These are phyloP conservation scores for Paramecium sonneborni DNA, from an alignment of 73 alveolate genomes.

Conservation along the genomic window DNA sequence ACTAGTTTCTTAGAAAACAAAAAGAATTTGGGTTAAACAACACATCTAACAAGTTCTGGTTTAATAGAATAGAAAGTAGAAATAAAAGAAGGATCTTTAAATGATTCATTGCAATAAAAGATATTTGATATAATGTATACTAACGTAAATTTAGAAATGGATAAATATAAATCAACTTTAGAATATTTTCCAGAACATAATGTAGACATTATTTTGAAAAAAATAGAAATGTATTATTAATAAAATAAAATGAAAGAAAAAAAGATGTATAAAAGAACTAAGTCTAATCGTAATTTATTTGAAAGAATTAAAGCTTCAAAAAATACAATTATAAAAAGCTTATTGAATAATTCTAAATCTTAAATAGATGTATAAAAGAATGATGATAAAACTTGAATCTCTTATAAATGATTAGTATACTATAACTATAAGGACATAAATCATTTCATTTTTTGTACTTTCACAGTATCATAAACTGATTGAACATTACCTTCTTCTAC, in stretches of 20 bases:
- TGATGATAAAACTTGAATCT: neutral
- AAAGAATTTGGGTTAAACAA: neutral
- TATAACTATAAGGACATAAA: neutral
- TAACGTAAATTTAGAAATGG: neutral
- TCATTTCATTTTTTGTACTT: neutral
- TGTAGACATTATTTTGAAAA: neutral
- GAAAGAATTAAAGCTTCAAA: slow-evolving; percentile 3
- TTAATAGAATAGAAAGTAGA: neutral
- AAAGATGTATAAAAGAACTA: neutral
- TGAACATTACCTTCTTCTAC: neutral
- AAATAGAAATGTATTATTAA: neutral
- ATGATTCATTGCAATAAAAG: neutral
- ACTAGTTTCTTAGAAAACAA: neutral
- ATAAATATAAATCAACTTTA: neutral
- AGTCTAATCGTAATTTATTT: neutral
- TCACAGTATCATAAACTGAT: neutral
- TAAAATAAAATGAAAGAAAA: neutral
- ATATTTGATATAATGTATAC: slow-evolving; percentile 7
- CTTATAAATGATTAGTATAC: neutral
- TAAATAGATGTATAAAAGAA: neutral
- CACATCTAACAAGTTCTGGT: neutral
- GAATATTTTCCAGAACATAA: slow-evolving; percentile 35
- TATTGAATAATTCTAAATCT: neutral
- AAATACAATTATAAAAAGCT: neutral
- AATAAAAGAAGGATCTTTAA: neutral